Evolutionary conservation across 768 basidiomycete genomes (phyloP), one percentile per base, ranked within the genome.

Genomic region (Infundibulicybe gibba): DNA sequence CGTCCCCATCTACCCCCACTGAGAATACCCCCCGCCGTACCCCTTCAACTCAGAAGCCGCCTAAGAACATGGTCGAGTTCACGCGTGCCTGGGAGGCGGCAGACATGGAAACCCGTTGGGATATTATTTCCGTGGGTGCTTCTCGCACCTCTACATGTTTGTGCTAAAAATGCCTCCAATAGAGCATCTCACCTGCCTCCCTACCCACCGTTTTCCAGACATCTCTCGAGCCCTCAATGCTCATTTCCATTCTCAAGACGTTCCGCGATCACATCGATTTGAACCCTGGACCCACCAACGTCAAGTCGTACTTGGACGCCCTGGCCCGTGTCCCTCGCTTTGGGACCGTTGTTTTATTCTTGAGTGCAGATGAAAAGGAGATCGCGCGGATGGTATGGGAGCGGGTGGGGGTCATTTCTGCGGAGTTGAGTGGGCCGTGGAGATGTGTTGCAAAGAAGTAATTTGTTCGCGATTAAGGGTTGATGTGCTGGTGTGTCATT

Each of bases 121-220:
- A 65, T 10, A 65, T 87, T 13, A 61, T 92, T 35, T 69, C 69
- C 45, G 88, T 87, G 52, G 45, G 78, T 72, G 4, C 34, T 49
- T 34, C 50, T 45, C 41, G 35, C 21, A 8, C 44, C 21, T n/a
- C 12, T 30, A 8, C 30, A 8, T 35, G 9, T 35, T 34, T 21
- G 25, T 19, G 33, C 11, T 31, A n/a, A 30, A 49, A 14, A 45
- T 32, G 21, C 43, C 9, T 30, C 33, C 13, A 20, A 12, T 53
- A 90, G 84, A 71, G 67, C 31, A 71, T 90, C 38, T 65, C 76
- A 0, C 79, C 88, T 0, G 40, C 68, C 6, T 65, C 67, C 14
- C 61, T 91, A 20, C 85, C 87, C 1, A 53, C 69, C 1, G 62
- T 92, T 33, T 89, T 87, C 64, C 75, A 84, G 54, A 79, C 71